Evolutionary conservation across 2,329 filamentous ascomycete species (phyloP).

Genomic region (Pseudogymnoascus destructans): DNA sequence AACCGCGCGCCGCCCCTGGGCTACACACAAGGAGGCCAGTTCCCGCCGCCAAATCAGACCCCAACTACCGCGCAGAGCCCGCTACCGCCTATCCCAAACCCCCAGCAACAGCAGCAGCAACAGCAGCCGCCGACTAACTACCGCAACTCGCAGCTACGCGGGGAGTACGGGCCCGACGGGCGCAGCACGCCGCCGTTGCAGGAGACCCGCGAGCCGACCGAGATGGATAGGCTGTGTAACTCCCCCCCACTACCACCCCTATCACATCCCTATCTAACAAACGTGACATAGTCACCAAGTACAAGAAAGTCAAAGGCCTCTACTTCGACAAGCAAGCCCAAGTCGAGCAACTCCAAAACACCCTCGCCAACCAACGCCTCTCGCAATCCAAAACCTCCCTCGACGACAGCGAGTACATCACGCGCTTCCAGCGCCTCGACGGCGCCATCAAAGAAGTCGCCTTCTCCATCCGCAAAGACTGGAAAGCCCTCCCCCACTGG

Average conservation of each 20-base stretch:
- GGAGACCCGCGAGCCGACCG: slow-evolving; percentile 22
- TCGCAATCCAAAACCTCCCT: slow-evolving; percentile 88
- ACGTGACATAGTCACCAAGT: slow-evolving; percentile 63
- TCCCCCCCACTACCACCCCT: slow-evolving; percentile 12
- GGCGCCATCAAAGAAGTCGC: slow-evolving; percentile 89
- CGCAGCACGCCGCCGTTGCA: slow-evolving; percentile 11
- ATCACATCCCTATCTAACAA: background rate
- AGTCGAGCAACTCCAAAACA: slow-evolving; percentile 90
- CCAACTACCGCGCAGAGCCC: background rate
- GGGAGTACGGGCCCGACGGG: background rate
- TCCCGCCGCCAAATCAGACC: background rate
- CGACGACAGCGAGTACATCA: slow-evolving; percentile 88
- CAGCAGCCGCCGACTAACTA: background rate
- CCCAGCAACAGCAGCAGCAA: background rate
- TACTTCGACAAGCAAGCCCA: slow-evolving; percentile 89
- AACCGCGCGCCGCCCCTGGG: slow-evolving; percentile 12
- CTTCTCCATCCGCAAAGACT: slow-evolving; percentile 93
- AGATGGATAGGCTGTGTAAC: slow-evolving; percentile 32
- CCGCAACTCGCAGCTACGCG: background rate
- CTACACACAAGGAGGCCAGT: background rate
- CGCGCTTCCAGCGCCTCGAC: slow-evolving; percentile 79
- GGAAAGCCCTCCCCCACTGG: slow-evolving; percentile 71
- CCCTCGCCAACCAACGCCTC: slow-evolving; percentile 89
- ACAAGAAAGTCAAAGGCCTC: slow-evolving; percentile 94
- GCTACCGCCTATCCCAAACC: background rate